phyloP scores from a whole-genome alignment of 805 yeast species.

The Metschnikowia arizonensis region DNA sequence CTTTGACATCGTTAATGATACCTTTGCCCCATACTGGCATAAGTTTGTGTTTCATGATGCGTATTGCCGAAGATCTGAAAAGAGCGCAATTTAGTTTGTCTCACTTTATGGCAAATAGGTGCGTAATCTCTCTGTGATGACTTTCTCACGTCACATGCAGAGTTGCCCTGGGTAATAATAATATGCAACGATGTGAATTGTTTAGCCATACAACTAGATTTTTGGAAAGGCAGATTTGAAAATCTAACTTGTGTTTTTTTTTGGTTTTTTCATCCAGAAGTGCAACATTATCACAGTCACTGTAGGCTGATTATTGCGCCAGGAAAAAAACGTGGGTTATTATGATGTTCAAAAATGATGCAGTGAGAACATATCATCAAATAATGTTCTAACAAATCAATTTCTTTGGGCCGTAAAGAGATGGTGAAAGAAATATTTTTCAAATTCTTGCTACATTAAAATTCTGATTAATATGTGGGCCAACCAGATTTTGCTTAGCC shows the following conservation, averaged over 20 bases:
- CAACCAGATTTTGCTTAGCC: too few species aligned
- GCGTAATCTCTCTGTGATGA: constrained; percentile 1
- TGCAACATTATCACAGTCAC: not conserved
- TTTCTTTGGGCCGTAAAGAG: not conserved
- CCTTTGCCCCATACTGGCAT: constrained; percentile 40
- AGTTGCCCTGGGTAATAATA: not conserved
- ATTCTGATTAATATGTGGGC: not conserved
- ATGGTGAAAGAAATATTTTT: not conserved
- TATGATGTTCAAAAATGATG: not conserved
- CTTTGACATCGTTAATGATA: constrained; percentile 47
- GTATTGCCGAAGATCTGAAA: not conserved
- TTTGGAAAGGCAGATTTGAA: too few species aligned
- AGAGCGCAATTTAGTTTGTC: not conserved
- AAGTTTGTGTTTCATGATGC: not conserved
- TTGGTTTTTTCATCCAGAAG: not conserved
- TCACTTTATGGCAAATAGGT: not conserved
- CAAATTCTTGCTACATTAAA: not conserved
- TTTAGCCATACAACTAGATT: not conserved
- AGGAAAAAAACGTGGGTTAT: not conserved
- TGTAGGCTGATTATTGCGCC: not conserved
- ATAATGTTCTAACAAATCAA: not conserved
- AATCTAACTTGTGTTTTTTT: too few species aligned
- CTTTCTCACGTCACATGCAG: not conserved
- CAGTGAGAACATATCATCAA: not conserved
- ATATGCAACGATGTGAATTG: not conserved